Percentiles rank a stretch among this genome's conserved stretches.
These are phyloP conservation scores for Phlebiopsis gigantea DNA, from an alignment of 768 basidiomycete genomes.

Conservation along the genomic window DNA sequence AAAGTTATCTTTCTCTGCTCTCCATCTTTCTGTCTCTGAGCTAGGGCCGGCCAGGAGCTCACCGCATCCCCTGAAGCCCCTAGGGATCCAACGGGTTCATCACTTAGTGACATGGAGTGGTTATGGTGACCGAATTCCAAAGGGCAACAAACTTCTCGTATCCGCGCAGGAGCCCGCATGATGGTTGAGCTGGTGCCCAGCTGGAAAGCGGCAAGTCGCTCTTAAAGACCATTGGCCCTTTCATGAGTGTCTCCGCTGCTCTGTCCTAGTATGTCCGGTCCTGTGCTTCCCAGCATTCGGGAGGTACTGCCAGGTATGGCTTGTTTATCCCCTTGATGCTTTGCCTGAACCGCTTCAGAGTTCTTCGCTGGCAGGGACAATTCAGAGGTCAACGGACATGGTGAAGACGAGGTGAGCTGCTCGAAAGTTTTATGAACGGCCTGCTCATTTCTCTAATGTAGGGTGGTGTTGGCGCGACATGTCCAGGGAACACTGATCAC, in stretches of 20 bases:
- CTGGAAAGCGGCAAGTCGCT: not conserved
- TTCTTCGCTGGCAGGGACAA: no score
- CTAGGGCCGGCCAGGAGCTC: not conserved
- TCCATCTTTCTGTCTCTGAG: not conserved
- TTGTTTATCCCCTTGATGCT: no score
- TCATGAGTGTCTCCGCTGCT: not conserved
- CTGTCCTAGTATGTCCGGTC: not conserved
- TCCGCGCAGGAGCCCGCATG: not conserved
- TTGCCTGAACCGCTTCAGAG: no score
- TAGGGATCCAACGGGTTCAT: not conserved
- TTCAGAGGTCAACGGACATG: no score
- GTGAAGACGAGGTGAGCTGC: no score
- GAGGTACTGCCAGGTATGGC: conserved; percentile 6
- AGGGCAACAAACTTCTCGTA: not conserved
- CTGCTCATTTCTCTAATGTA: no score
- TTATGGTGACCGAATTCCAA: not conserved
- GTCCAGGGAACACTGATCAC: no score
- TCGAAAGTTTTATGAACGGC: no score
- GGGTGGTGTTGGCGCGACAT: no score
- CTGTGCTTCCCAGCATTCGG: conserved; percentile 3
- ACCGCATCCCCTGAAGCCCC: not conserved
- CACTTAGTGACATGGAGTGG: not conserved
- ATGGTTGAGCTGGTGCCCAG: not conserved
- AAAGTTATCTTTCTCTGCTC: no score
- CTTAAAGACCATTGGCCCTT: not conserved